A percentile compares a stretch with the other conserved stretches of the same genome.
Conservation (phyloP, 2,329 filamentous ascomycete genomes). For the Calonectria crousiana region DNA sequence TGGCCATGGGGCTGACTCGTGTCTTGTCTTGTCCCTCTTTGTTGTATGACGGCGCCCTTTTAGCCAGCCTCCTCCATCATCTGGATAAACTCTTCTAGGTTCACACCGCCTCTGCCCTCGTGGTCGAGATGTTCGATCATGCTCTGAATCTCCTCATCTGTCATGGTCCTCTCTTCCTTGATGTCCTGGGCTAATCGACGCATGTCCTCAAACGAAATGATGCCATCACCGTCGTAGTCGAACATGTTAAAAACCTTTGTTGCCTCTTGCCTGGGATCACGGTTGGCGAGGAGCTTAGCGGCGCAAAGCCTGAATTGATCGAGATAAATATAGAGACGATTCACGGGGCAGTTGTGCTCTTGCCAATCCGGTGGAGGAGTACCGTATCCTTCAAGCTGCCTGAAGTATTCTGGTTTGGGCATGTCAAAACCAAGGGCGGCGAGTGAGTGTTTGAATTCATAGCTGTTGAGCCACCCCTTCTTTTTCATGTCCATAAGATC, state of each 20-base stretch:
- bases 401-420: slow-evolving; percentile 85
- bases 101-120: slow-evolving; percentile 86
- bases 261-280: slow-evolving; percentile 93
- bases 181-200: slow-evolving; percentile 89
- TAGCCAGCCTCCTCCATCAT: slow-evolving; percentile 65
- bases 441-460: slow-evolving; percentile 96
- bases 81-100: slow-evolving; percentile 76
- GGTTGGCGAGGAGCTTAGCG: slow-evolving; percentile 81
- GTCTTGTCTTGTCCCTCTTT: slow-evolving; percentile 6
- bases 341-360: slow-evolving; percentile 57
- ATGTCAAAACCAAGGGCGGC: slow-evolving; percentile 96
- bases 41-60: slow-evolving; percentile 7
- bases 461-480: slow-evolving; percentile 94
- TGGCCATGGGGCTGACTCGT: slow-evolving; percentile 4
- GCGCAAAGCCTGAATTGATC: slow-evolving; percentile 76
- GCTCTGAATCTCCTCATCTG: slow-evolving; percentile 90
- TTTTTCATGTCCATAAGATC: slow-evolving; percentile 97
- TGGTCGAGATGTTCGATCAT: slow-evolving; percentile 99
- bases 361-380: slow-evolving; percentile 73
- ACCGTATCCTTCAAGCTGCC: slow-evolving; percentile 85
- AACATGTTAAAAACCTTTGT: slow-evolving; percentile 92
- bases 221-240: slow-evolving; percentile 91
- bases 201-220: slow-evolving; percentile 90
- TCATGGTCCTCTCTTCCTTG: slow-evolving; percentile 82
- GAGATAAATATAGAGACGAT: slow-evolving; percentile 63